These are phyloP conservation scores for Cercospora berteroae DNA, from an alignment of 2,329 filamentous ascomycete genomes.

Conservation along the genomic window DNA sequence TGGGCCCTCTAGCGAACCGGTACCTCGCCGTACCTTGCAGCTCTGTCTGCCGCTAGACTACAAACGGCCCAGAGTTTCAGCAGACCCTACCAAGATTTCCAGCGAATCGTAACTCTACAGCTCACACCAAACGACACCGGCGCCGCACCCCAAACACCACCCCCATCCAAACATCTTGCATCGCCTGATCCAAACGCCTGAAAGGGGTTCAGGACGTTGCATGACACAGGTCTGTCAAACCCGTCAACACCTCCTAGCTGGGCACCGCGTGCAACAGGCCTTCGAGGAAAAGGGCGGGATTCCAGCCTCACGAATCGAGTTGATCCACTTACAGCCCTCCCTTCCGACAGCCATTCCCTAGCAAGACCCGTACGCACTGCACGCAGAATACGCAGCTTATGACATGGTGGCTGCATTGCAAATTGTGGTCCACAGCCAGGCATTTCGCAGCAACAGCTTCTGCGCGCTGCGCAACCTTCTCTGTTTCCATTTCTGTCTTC, in stretches of 20 bases:
- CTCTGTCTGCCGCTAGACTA: background rate
- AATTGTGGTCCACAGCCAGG: background rate
- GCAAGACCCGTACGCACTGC: background rate
- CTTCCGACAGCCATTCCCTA: background rate
- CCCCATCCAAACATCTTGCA: conserved; percentile 3
- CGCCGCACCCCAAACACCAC: background rate
- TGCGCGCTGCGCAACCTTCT: background rate
- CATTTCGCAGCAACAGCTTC: background rate
- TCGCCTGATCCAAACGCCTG: background rate
- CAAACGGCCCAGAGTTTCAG: background rate
- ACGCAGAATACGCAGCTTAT: background rate
- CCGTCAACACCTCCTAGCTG: background rate
- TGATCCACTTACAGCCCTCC: background rate
- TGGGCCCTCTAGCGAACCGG: background rate
- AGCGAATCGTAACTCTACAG: background rate
- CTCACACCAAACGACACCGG: conserved; percentile 1
- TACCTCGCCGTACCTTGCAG: conserved; percentile 3
- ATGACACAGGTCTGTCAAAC: background rate
- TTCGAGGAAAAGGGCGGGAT: background rate
- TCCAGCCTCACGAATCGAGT: background rate
- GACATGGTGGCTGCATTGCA: background rate
- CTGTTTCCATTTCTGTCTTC: background rate
- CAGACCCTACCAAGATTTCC: background rate
- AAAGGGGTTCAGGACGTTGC: background rate
- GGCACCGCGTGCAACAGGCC: background rate